Percentiles rank a stretch among this genome's conserved stretches.
Conservation (phyloP, 2,329 filamentous ascomycete genomes). For the Xylariaceae sp. region DNA sequence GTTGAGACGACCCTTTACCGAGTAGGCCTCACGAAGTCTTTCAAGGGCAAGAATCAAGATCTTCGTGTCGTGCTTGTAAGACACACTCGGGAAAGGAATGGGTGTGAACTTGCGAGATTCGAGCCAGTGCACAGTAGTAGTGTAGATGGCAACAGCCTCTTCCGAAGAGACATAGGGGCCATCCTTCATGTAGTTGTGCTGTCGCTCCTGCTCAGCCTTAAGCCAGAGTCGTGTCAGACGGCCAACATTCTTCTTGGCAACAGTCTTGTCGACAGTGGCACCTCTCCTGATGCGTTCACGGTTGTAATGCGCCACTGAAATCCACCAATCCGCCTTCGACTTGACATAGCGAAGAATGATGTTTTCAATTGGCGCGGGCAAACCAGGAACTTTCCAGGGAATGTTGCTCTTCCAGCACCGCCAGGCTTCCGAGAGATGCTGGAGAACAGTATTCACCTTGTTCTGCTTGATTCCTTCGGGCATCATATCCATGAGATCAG, state of each 20-base stretch:
- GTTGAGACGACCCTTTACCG: slow-evolving; percentile 92
- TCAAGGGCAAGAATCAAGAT: slow-evolving; percentile 94
- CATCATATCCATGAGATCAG: slow-evolving; percentile 99
- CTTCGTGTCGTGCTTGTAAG: slow-evolving; percentile 99
- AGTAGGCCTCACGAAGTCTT: slow-evolving; percentile 89
- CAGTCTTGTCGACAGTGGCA: slow-evolving; percentile 97
- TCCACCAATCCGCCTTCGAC: slow-evolving; percentile 99
- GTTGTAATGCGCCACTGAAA: slow-evolving; percentile 98
- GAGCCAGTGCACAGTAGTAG: slow-evolving; percentile 96
- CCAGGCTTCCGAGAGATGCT: slow-evolving; percentile 97
- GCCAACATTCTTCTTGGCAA: slow-evolving; percentile 98
- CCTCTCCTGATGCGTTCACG: slow-evolving; percentile 93
- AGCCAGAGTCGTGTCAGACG: slow-evolving; percentile 92
- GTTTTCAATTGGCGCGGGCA: slow-evolving; percentile 96
- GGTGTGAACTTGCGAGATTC: slow-evolving; percentile 98
- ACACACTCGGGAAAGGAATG: slow-evolving; percentile 97
- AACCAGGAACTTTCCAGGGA: slow-evolving; percentile 95
- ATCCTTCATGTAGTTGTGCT: slow-evolving; percentile 99
- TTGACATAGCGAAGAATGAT: slow-evolving; percentile 98
- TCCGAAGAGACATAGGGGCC: slow-evolving; percentile 97
- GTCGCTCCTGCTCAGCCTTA: slow-evolving; percentile 95
- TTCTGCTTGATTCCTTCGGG: slow-evolving; percentile 99
- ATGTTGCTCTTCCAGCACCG: slow-evolving; percentile 99
- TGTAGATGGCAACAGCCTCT: slow-evolving; percentile 97
- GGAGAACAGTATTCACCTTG: slow-evolving; percentile 96